A percentile compares a stretch with the other conserved stretches of the same genome.
Evolutionary conservation across 306 rosid genomes (phyloP).

Genomic region (Vigna mungo): DNA sequence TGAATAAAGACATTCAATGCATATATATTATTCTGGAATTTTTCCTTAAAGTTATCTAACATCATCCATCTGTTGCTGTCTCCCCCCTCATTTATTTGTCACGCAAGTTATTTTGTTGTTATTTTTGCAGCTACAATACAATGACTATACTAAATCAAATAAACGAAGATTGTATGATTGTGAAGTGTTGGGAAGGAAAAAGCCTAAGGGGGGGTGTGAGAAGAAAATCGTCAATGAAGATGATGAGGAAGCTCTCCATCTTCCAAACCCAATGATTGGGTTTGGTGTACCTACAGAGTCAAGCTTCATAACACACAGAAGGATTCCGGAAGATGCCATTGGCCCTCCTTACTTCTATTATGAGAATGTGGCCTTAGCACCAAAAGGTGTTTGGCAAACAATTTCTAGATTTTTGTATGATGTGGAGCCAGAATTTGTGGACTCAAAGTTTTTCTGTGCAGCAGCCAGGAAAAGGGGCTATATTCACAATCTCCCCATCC

Average conservation of each 20-base stretch:
- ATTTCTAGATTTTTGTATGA: constrained; percentile 84
- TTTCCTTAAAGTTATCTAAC: background rate
- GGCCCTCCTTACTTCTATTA: constrained; percentile 96
- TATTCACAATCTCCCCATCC: constrained; percentile 87
- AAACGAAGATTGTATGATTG: constrained; percentile 62
- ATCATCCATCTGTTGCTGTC: background rate
- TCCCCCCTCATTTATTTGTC: constrained; percentile 7
- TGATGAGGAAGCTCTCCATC: constrained; percentile 67
- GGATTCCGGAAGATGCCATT: constrained; percentile 70
- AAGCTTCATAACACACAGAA: constrained; percentile 44
- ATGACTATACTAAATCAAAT: constrained; percentile 49
- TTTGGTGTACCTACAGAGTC: constrained; percentile 84
- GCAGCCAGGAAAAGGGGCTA: constrained; percentile 95
- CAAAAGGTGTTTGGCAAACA: constrained; percentile 93
- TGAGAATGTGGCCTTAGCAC: constrained; percentile 97
- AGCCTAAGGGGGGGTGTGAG: constrained; percentile 48
- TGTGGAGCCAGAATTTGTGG: constrained; percentile 90
- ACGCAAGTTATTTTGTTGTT: constrained; percentile 32
- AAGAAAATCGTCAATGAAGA: constrained; percentile 57
- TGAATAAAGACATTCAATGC: constrained; percentile 15
- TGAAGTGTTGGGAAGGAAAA: constrained; percentile 68
- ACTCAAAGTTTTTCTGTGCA: constrained; percentile 87
- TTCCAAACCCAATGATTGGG: constrained; percentile 92
- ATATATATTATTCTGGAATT: constrained; percentile 17
- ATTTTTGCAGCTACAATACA: constrained; percentile 63